Base-by-base conservation (phyloP, 495 filamentous ascomycete species). In the Neurospora sp. region DNA sequence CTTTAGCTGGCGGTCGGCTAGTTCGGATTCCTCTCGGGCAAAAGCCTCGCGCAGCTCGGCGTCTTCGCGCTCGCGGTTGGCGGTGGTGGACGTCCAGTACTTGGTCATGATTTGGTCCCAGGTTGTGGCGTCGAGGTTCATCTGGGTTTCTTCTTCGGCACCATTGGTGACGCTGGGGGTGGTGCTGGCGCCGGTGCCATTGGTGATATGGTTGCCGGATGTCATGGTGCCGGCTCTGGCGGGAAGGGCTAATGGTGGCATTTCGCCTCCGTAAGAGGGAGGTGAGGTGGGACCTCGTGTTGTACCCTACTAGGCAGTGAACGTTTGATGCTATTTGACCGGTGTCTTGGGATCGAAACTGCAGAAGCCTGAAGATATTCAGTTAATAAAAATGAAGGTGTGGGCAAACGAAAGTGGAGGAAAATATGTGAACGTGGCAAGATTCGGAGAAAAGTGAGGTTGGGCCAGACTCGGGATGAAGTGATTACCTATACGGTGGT, bases 31-130 rank as follows among this genome's bases (percentile, higher is more conserved):
- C 12, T 69, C 65, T 35, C n/a, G 37, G 44, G 48, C 44, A 9
- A 42, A 37, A 7, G 40, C 69, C 12, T 75, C 45, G 27, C 53
- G 27, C 12, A 78, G 70, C 3, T 31, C 40, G 10, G 38, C 18
- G 35, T 79, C 79, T 69, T 81, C 76, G 8, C 72, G 20, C 0
- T 38, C 76, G 4, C 75, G 76, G n/a, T 35, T 22, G 10, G 16
- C 44, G 22, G 40, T 65, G 65, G 75, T 75, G 18, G 73, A 74
- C 1, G 42, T 35, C 76, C 75, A 80, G 65, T 77, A 81, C 20
- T 81, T 78, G 61, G 69, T 68, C 71, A 81, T 74, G 35, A 81
- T 78, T 18, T 76, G 70, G 22, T 77, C 73, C 79, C 78, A 81
- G n/a, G 44, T 12, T 12, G 69, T 27, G 22, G 31, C 31, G 6